phyloP scores from a whole-genome alignment of 495 filamentous ascomycete species.

The Aspergillus indologenus region DNA sequence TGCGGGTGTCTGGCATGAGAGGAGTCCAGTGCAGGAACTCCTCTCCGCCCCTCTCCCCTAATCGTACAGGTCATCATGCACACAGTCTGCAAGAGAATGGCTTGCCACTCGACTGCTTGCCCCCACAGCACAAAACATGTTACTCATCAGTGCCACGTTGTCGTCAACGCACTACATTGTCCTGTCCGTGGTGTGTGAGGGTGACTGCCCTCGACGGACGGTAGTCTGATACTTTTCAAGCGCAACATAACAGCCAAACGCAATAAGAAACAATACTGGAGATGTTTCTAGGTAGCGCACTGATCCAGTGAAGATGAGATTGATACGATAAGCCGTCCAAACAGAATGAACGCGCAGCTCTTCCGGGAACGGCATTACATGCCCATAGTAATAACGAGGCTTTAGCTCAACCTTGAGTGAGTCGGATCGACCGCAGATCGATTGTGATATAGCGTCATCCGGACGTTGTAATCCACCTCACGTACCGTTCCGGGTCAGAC shows the following conservation, averaged over 20 bases:
- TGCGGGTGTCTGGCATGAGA: background rate
- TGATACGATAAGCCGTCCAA: slow-evolving; percentile 3
- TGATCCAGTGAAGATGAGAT: background rate
- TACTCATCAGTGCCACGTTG: background rate
- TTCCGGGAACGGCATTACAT: background rate
- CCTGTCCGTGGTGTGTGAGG: background rate
- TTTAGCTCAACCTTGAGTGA: background rate
- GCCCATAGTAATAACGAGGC: slow-evolving; percentile 5
- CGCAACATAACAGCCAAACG: too few species aligned
- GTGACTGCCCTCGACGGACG: background rate
- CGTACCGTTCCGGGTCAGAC: background rate
- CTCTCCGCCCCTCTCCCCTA: background rate
- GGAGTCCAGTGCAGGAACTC: background rate
- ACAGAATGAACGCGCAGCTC: background rate
- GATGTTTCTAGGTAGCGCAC: background rate
- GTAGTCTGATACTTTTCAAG: too few species aligned
- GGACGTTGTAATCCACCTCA: background rate
- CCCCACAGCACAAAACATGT: background rate
- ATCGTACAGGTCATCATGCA: background rate
- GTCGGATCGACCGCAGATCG: background rate
- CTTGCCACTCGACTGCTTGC: background rate
- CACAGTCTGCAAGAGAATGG: background rate
- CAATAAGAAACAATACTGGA: background rate
- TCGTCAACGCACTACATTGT: background rate
- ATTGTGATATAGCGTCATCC: background rate